Conservation (phyloP, 2,329 filamentous ascomycete species). For the Drechslera avenae region DNA sequence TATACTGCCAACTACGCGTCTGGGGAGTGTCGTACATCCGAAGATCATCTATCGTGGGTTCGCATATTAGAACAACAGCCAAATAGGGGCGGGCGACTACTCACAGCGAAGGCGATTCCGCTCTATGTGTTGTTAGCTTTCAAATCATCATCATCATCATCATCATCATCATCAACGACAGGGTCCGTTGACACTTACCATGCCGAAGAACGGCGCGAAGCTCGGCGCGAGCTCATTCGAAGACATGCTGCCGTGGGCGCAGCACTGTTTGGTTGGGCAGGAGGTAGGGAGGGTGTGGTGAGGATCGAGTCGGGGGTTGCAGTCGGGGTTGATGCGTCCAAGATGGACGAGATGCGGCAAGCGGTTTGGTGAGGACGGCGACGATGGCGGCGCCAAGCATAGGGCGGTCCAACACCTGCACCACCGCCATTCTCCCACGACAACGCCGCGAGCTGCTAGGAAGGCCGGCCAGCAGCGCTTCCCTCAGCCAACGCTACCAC, state of each 20-base stretch:
- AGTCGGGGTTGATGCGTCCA: constrained; percentile 12
- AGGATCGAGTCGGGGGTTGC: constrained; percentile 2
- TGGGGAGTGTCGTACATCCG: constrained; percentile 67
- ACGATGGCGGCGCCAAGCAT: constrained; percentile 15
- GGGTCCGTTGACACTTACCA: constrained; percentile 64
- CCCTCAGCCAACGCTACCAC: constrained; percentile 11
- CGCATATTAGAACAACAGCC: constrained; percentile 27
- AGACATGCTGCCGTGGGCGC: constrained; percentile 21
- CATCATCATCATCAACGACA: not conserved
- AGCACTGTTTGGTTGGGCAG: not conserved
- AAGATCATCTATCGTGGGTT: constrained; percentile 68
- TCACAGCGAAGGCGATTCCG: constrained; percentile 73
- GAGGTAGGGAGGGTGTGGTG: constrained; percentile 3
- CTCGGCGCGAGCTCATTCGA: constrained; percentile 62
- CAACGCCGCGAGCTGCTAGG: constrained; percentile 18
- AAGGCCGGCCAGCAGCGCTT: constrained; percentile 14
- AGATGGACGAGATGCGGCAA: constrained; percentile 11
- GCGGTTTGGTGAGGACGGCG: constrained; percentile 8
- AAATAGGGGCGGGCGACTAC: constrained; percentile 25
- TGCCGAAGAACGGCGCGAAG: constrained; percentile 87
- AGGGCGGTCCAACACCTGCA: constrained; percentile 14
- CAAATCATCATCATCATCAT: constrained; percentile 22
- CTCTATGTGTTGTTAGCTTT: constrained; percentile 60
- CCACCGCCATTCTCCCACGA: constrained; percentile 16
- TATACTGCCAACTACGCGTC: not conserved